Conservation (phyloP, 805 yeast species). For the Nakazawaea ernobii region DNA sequence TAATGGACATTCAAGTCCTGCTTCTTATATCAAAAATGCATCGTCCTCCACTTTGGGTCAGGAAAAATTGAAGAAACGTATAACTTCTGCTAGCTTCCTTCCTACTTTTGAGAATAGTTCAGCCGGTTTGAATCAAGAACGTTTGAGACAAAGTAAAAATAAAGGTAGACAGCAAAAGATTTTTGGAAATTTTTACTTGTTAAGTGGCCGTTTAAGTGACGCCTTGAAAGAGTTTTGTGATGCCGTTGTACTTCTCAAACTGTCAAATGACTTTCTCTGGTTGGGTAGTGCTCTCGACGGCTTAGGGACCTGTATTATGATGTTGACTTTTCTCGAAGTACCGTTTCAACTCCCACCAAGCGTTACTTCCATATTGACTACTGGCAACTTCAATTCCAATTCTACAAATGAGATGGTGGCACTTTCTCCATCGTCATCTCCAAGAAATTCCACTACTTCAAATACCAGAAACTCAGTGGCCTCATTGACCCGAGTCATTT, state of each 20-base stretch:
- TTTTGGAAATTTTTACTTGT: constrained; percentile 66
- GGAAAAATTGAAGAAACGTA: constrained; percentile 21
- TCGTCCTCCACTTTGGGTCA: constrained; percentile 7
- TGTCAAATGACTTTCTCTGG: constrained; percentile 78
- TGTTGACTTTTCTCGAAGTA: constrained; percentile 51
- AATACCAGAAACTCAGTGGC: constrained; percentile 16
- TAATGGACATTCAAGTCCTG: not conserved
- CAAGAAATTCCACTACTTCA: constrained; percentile 34
- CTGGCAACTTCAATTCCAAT: not conserved
- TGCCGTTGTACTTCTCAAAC: constrained; percentile 52
- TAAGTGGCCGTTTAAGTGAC: constrained; percentile 73
- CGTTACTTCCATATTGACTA: constrained; percentile 18
- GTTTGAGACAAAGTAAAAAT: constrained; percentile 34
- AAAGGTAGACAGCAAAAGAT: constrained; percentile 73
- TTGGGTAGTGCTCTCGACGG: constrained; percentile 85
- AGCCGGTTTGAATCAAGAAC: constrained; percentile 24
- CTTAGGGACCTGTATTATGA: constrained; percentile 56
- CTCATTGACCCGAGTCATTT: constrained; percentile 13
- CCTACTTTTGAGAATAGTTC: constrained; percentile 19
- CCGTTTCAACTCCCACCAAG: constrained; percentile 43
- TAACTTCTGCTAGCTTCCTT: constrained; percentile 18
- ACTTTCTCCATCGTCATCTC: constrained; percentile 34
- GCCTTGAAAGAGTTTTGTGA: constrained; percentile 75
- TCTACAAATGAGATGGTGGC: constrained; percentile 17
- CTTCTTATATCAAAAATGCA: not conserved